Evolutionary conservation across 306 rosid genomes (phyloP).

Genomic region (Prunus campanulata): DNA sequence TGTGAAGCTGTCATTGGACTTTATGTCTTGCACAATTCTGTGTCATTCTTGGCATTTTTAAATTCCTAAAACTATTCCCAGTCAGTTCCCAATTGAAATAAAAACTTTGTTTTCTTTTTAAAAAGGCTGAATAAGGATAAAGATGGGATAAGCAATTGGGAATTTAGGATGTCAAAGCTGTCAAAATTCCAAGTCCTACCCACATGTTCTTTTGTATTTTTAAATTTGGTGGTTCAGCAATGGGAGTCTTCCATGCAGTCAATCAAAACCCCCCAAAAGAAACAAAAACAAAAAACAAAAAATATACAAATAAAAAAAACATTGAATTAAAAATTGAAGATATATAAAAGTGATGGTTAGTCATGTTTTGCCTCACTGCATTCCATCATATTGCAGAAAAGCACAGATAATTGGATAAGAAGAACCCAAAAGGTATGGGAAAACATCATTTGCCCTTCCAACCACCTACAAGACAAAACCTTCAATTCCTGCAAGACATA

Average conservation of each 20-base stretch:
- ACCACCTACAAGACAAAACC: conserved; percentile 68
- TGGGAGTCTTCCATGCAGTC: conserved; percentile 13
- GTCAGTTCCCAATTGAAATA: conserved; percentile 14
- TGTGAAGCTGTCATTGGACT: conserved; percentile 72
- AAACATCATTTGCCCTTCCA: conserved; percentile 45
- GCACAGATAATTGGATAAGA: conserved; percentile 27
- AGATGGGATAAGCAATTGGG: conserved; percentile 27
- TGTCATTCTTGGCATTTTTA: conserved; percentile 40
- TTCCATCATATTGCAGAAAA: conserved; percentile 10
- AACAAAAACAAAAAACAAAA: conserved; percentile 1
- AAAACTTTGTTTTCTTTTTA: conserved; percentile 25
- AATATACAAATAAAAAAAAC: neutral
- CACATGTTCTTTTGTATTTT: conserved; percentile 43
- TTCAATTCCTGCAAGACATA: conserved; percentile 27
- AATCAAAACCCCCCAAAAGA: neutral
- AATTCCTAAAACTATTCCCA: conserved; percentile 34
- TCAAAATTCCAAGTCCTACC: conserved; percentile 39
- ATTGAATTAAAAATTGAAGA: neutral
- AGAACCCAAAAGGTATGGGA: conserved; percentile 45
- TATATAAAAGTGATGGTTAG: conserved; percentile 7
- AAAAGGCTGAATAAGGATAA: conserved; percentile 28
- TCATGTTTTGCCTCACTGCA: conserved; percentile 10
- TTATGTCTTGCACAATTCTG: conserved; percentile 65
- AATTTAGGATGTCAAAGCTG: conserved; percentile 53
- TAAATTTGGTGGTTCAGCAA: conserved; percentile 26